These are phyloP conservation scores for Pinus taeda DNA, from an alignment of 75 land plant genomes.

Conservation along the genomic window DNA sequence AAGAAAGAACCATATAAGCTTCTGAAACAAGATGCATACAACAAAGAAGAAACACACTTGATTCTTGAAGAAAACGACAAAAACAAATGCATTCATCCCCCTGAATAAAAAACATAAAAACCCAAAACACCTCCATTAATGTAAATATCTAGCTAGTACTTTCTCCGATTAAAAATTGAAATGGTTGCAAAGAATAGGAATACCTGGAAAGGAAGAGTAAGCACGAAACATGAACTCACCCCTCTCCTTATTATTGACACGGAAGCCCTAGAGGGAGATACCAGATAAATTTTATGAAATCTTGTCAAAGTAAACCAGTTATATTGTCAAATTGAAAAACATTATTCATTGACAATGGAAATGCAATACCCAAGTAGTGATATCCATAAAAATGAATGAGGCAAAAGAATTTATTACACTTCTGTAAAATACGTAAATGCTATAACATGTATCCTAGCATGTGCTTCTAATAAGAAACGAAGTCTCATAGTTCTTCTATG, in stretches of 20 bases:
- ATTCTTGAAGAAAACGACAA: too few species aligned
- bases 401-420: too few species aligned
- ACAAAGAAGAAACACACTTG: too few species aligned
- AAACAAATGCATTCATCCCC: background rate
- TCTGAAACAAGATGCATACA: too few species aligned
- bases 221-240: background rate
- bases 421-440: background rate
- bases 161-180: background rate
- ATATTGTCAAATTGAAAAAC: background rate
- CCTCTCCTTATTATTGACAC: background rate
- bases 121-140: background rate
- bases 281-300: background rate
- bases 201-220: slow-evolving; percentile 5
- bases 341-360: too few species aligned
- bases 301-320: background rate
- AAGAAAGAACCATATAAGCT: too few species aligned
- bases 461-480: background rate
- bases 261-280: background rate
- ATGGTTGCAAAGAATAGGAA: background rate
- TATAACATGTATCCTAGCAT: background rate
- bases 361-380: too few species aligned
- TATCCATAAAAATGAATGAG: too few species aligned
- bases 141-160: background rate
- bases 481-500: background rate
- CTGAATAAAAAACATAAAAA: background rate